phyloP scores from a whole-genome alignment of 257 asterid genomes.

The Plantago elongata region DNA sequence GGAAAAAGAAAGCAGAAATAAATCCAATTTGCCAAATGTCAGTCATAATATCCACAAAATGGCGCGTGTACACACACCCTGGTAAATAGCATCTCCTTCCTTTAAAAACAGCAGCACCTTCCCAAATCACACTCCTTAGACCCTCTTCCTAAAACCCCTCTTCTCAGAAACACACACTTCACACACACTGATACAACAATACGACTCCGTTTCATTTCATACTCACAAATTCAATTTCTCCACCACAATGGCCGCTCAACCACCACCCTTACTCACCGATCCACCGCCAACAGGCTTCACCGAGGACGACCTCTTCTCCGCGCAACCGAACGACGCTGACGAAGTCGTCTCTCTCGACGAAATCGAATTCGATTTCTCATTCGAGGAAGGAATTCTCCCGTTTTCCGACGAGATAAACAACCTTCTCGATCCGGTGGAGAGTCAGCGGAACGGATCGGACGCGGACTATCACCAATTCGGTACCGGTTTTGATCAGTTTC shows the following conservation, averaged over 20 bases:
- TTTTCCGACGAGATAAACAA: slow-evolving; percentile 30
- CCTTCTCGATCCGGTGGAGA: slow-evolving; percentile 15
- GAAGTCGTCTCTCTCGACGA: slow-evolving; percentile 41
- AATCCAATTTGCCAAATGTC: neutral
- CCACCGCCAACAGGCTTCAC: neutral
- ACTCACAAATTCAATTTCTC: too few relatives aligned
- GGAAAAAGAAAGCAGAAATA: neutral
- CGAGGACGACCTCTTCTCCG: neutral
- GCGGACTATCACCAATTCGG: slow-evolving; percentile 29
- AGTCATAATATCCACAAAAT: slow-evolving; percentile 9
- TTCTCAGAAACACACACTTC: neutral
- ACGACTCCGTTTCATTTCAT: neutral
- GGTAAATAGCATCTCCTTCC: neutral
- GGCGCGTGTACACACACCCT: slow-evolving; percentile 1
- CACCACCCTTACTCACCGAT: too few relatives aligned
- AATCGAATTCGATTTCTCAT: slow-evolving; percentile 58
- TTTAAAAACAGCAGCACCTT: too few relatives aligned
- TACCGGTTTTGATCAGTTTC: slow-evolving; percentile 24
- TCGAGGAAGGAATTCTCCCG: slow-evolving; percentile 55
- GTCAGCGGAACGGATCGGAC: slow-evolving; percentile 22
- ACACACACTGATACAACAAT: too few relatives aligned
- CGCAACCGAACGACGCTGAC: neutral
- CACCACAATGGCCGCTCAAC: too few relatives aligned
- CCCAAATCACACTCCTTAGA: neutral
- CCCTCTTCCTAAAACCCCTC: slow-evolving; percentile 16